These are phyloP conservation scores for Wilhelminamyces savonicus DNA, from an alignment of 805 yeast genomes.

Conservation along the genomic window DNA sequence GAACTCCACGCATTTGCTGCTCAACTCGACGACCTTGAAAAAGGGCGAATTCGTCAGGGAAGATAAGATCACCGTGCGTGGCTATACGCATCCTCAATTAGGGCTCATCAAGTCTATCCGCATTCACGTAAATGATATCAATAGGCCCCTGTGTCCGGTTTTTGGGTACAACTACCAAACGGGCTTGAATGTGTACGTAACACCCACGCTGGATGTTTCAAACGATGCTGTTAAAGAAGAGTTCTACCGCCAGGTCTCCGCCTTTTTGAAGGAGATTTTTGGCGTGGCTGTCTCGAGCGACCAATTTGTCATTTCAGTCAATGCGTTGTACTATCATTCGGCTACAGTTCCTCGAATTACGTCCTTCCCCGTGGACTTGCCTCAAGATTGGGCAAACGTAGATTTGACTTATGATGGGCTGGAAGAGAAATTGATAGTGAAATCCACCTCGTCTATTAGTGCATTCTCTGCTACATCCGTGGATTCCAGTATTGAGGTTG, in stretches of 20 bases:
- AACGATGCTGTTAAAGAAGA: conserved; percentile 5
- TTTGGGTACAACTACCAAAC: conserved; percentile 19
- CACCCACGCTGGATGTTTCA: conserved; percentile 1
- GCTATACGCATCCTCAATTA: conserved; percentile 3
- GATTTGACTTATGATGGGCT: too few relatives aligned
- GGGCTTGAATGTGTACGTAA: conserved; percentile 26
- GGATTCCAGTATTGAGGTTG: conserved; percentile 24
- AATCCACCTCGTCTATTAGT: too few relatives aligned
- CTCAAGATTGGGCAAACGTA: too few relatives aligned
- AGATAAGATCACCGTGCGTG: conserved; percentile 1
- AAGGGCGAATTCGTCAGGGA: conserved; percentile 3
- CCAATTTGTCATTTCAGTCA: conserved; percentile 21
- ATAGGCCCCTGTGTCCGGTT: conserved; percentile 5
- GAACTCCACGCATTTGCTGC: not conserved
- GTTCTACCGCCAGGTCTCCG: conserved; percentile 18
- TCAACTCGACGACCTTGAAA: conserved; percentile 1
- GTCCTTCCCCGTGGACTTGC: too few relatives aligned
- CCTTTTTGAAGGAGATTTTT: conserved; percentile 9
- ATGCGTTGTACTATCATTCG: conserved; percentile 12
- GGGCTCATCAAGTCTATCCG: conserved; percentile 14
- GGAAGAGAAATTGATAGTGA: too few relatives aligned
- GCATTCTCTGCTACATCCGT: too few relatives aligned
- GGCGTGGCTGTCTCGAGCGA: conserved; percentile 11
- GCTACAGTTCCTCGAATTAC: too few relatives aligned
- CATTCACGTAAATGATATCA: conserved; percentile 11